Base-by-base conservation (phyloP, 441 rosid genomes). In the Adansonia rubrostipa region DNA sequence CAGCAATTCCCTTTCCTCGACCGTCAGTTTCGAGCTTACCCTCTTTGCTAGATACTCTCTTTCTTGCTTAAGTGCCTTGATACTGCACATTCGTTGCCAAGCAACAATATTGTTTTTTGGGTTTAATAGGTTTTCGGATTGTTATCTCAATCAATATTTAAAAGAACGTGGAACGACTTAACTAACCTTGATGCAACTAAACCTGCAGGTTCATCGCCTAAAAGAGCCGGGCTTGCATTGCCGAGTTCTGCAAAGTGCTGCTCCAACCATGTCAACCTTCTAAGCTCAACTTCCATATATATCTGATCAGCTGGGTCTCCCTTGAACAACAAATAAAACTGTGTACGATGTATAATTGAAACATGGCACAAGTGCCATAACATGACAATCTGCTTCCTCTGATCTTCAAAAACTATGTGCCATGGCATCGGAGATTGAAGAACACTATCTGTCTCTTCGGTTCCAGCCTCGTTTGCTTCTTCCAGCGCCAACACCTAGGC, bases 301-400 rank as follows among this genome's bases (percentile, higher is more conserved):
- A 95, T 93, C 85, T 92, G 90, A 80, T 95, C 98, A 6, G 90
- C 84, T 10, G 91, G 91, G 9, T 95, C 98, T 80, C 99, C 98
- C 78, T 79, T 85, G 81, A 95, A 95, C 64, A 95, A 61, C 90
- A 91, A 80, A 79, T 86, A 95, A 80, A 95, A 95, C 24, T 93
- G 98, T 33, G 98, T 93, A 47, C 98, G 91, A 79, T 93, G 99
- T 54, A 93, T 80, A 11, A 93, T 82, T 19, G 99, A 90, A 70
- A 92, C 96, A 76, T 95, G 99, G 87, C 99, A 95, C 71, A 95
- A 79, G 81, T 95, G 98, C 99, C 99, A 95, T 79, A 95, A 80
- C 99, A 95, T 95, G 77, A 95, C 80, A 40, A 95, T 93, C 75
- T 93, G 96, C 88, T 85, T 92, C 81, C 89, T 92, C 80, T 93